Evolutionary conservation across 2,329 filamentous ascomycete genomes (phyloP), one percentile per base, ranked within the genome.

Genomic region (Diplodia seriata): DNA sequence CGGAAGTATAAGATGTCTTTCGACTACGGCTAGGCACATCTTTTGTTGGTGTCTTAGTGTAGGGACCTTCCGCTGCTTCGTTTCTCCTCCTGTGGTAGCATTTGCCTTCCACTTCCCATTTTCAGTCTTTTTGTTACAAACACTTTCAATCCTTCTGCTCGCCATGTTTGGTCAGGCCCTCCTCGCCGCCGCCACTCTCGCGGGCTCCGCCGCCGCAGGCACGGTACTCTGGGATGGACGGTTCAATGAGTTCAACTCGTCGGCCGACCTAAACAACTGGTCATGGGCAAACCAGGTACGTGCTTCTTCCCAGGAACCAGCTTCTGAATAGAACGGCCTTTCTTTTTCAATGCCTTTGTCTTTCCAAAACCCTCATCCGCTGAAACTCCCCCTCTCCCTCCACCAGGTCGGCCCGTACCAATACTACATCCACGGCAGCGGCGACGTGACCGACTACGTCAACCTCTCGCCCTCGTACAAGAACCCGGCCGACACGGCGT

Each of bases 381-480:
- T 36, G 9, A 33, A 1, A 38, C 33, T 14, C n/a, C 5, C n/a
- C 6, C 8, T 11, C 12, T 29, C 15, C 3, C 18, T 8, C 15
- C 51, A 29, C 3, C n/a, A 56, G 77, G 87, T 91, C 73, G 87
- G 88, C 0, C 85, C 87, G 0, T 92, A 90, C 79, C 90, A 92
- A 77, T 92, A 90, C 82, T 92, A 92, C 81, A 91, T 91, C 75
- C 90, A 92, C 80, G 90, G 90, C 43, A 80, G 81, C 5, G 84
- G 82, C 9, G 63, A 79, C 0, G 83, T 87, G 9, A 82, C 82
- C 26, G 80, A 85, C 72, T 91, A 91, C 77, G 83, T 91, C 71
- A 87, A 87, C 72, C 81, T 91, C 1, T 85, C 84, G 2, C 77
- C 86, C 0, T 77, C 79, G 68, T 89, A 83, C 83, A 90, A 89